Conservation (phyloP, 495 filamentous ascomycete genomes). For the Tuber aestivum region DNA sequence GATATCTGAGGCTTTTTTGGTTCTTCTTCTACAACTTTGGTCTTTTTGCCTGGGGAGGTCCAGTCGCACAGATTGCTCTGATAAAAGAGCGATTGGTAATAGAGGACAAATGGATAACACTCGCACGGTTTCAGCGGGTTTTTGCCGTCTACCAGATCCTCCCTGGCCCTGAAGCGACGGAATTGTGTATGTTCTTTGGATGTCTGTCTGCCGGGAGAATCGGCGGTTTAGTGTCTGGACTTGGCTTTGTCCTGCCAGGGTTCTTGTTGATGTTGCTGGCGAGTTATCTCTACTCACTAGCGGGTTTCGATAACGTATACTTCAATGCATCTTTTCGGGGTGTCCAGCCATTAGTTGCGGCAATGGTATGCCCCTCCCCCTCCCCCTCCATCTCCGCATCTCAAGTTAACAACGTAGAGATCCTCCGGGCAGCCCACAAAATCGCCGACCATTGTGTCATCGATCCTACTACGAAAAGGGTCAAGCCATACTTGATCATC, state of each 20-base stretch:
- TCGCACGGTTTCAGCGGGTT: conserved; percentile 44
- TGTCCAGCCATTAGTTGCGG: conserved; percentile 45
- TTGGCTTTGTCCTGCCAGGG: conserved; percentile 44
- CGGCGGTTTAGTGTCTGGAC: conserved; percentile 43
- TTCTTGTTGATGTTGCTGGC: conserved; percentile 44
- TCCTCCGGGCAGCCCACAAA: conserved; percentile 43
- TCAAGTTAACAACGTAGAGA: conserved; percentile 23
- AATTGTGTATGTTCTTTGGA: conserved; percentile 46
- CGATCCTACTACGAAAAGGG: conserved; percentile 39
- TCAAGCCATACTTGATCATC: conserved; percentile 42
- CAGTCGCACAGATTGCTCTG: conserved; percentile 45
- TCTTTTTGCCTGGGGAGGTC: conserved; percentile 45
- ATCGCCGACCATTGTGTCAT: conserved; percentile 43
- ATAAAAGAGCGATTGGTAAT: conserved; percentile 45
- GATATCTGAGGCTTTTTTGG: conserved; percentile 42
- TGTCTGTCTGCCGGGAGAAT: conserved; percentile 43
- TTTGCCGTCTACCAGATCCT: conserved; percentile 46
- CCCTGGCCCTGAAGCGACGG: conserved; percentile 44
- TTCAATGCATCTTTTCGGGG: conserved; percentile 44
- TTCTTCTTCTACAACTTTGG: conserved; percentile 46
- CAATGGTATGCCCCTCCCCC: conserved; percentile 41
- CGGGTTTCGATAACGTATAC: conserved; percentile 42
- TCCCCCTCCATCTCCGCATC: not conserved
- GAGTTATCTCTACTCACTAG: conserved; percentile 43
- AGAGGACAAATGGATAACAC: conserved; percentile 44